phyloP scores from a whole-genome alignment of 495 filamentous ascomycete genomes.

The Neohortaea acidophila region DNA sequence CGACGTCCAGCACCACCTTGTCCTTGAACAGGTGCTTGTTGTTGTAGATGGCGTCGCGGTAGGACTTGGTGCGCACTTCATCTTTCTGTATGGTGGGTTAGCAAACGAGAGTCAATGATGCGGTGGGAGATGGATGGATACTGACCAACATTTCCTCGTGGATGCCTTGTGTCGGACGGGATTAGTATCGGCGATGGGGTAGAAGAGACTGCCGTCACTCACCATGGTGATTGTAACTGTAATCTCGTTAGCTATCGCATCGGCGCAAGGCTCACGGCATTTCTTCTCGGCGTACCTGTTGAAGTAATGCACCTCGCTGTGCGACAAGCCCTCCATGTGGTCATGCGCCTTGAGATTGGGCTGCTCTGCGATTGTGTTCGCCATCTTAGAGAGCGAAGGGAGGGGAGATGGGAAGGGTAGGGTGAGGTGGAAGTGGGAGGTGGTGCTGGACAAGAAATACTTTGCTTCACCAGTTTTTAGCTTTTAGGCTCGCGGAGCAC shows the following conservation, averaged over 20 bases:
- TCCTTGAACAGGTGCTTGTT: conserved; percentile 94
- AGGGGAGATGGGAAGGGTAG: too few relatives aligned
- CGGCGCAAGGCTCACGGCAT: conserved; percentile 18
- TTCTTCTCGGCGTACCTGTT: too few relatives aligned
- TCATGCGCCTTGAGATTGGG: conserved; percentile 17
- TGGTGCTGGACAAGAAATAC: too few relatives aligned
- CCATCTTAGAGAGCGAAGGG: too few relatives aligned
- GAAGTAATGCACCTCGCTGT: conserved; percentile 93
- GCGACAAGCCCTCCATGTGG: conserved; percentile 27
- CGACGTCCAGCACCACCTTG: conserved; percentile 94
- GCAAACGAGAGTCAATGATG: not conserved
- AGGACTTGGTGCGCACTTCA: conserved; percentile 87
- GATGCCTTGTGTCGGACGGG: conserved; percentile 46
- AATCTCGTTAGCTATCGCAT: conserved; percentile 14
- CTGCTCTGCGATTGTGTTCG: too few relatives aligned
- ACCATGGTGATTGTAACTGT: conserved; percentile 93
- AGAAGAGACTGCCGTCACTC: conserved; percentile 23
- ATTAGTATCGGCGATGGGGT: conserved; percentile 16
- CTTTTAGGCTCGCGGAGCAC: too few relatives aligned
- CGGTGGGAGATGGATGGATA: conserved; percentile 18
- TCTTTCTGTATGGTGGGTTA: conserved; percentile 54
- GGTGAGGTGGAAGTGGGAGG: too few relatives aligned
- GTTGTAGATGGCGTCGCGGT: conserved; percentile 91
- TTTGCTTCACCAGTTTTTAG: too few relatives aligned
- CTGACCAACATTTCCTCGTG: conserved; percentile 96